Conservation (phyloP, 257 asterid species). For the Fraxinus anomala region DNA sequence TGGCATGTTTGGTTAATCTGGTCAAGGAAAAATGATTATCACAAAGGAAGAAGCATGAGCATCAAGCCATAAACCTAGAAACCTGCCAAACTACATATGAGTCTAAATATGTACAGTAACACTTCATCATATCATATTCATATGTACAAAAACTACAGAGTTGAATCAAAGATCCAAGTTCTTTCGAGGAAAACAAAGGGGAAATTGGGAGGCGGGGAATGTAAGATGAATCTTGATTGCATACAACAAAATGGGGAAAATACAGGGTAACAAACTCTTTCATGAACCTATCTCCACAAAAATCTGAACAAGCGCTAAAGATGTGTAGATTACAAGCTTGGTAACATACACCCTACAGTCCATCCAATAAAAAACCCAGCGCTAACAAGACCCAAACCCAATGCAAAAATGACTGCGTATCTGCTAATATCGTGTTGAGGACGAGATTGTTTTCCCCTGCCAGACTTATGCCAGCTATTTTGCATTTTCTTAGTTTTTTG, state of each 20-base stretch:
- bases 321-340: slow-evolving; percentile 33
- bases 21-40: not conserved
- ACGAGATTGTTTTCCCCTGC: slow-evolving; percentile 33
- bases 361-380: slow-evolving; percentile 91
- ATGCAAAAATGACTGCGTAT: slow-evolving; percentile 62
- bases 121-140: slow-evolving; percentile 16
- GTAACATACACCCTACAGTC: slow-evolving; percentile 70
- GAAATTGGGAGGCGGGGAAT: slow-evolving; percentile 1
- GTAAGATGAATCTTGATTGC: slow-evolving; percentile 11
- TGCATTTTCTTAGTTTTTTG: slow-evolving; percentile 35
- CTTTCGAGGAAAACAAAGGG: not conserved
- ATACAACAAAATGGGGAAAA: slow-evolving; percentile 27
- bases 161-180: slow-evolving; percentile 9
- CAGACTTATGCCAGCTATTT: slow-evolving; percentile 44
- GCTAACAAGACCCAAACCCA: slow-evolving; percentile 80
- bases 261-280: slow-evolving; percentile 22
- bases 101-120: slow-evolving; percentile 7
- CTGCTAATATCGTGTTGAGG: slow-evolving; percentile 39
- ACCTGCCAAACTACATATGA: not conserved
- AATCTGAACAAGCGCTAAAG: slow-evolving; percentile 26
- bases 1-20: not conserved
- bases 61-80: not conserved
- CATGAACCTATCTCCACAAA: slow-evolving; percentile 29
- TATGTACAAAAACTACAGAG: slow-evolving; percentile 16
- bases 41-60: not conserved